Base-by-base conservation (phyloP, 306 rosid genomes). In the Mimosa pudica region DNA sequence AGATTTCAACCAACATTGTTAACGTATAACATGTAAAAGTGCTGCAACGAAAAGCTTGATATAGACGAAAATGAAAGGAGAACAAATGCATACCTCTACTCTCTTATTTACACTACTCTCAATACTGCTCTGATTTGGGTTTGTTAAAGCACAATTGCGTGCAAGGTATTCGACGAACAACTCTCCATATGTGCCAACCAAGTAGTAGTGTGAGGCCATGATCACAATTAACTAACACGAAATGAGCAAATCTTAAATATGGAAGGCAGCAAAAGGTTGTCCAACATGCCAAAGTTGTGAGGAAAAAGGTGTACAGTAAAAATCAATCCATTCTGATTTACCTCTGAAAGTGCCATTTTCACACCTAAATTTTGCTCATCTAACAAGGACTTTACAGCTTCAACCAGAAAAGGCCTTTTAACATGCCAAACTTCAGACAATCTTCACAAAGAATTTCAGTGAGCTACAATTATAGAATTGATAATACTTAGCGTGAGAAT, bases 171-270 rank as follows among this genome's bases (percentile, higher is more conserved):
- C 98, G 45, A 94, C 89, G 79, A 94, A 94, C 87, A 86, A 74
- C 90, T 94, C 98, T 55, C 98, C 98, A 84, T 93, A 88, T 64
- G 97, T 79, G 86, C 98, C 97, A 84, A 91, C 90, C 91, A 94
- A 88, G 88, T 89, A 92, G 88, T 97, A 94, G 86, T 94, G 97
- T 0, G 97, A 94, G 73, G 98, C 98, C 98, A 94, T 94, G 63
- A 94, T 94, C 74, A 94, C 97, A 80, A 92, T 94, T 83, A 94
- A 91, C 98, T 94, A 86, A 72, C 76, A 84, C 67, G 70, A 85
- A 86, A 81, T 41, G 66, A 75, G 70, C 64, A 67, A 68, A 62
- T 52, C 52, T 61, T 71, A 71, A 44, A 38, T 44, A 64, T 38
- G 60, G 33, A 45, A 82, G 73, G 63, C 14, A 79, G 81, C 70